A percentile compares a stretch with the other conserved stretches of the same genome.
Conservation (phyloP, 345 rosid genomes). For the Populus tremula region DNA sequence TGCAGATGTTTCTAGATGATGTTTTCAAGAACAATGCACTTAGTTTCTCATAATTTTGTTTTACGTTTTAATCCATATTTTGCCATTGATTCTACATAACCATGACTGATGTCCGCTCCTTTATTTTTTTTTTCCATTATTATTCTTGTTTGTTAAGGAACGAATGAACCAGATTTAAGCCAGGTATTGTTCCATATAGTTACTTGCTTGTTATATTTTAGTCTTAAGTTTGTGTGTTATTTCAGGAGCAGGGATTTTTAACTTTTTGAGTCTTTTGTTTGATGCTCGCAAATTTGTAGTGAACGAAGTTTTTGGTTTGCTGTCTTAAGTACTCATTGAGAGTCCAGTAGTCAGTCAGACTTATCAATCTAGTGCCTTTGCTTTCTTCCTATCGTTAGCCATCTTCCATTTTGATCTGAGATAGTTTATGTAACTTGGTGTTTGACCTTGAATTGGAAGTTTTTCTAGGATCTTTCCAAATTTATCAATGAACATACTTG, state of each 20-base stretch:
- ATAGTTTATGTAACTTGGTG: background rate
- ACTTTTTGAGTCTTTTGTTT: background rate
- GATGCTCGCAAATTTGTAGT: background rate
- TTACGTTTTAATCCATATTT: background rate
- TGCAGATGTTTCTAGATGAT: background rate
- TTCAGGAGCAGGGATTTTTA: background rate
- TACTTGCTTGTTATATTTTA: background rate
- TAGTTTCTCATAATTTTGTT: background rate
- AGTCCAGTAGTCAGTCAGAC: no score
- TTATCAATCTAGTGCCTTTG: no score
- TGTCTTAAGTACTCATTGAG: no score
- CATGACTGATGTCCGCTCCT: background rate
- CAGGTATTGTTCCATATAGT: background rate
- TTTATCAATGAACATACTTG: background rate
- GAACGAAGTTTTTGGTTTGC: background rate
- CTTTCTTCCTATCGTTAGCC: no score
- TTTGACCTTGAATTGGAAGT: background rate
- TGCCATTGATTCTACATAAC: background rate
- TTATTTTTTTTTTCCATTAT: no score
- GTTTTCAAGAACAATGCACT: background rate
- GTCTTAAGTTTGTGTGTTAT: background rate
- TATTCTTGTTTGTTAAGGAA: background rate
- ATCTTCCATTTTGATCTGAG: background rate
- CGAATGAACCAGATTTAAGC: background rate
- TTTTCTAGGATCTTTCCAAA: background rate